Evolutionary conservation across 805 yeast species (phyloP), one percentile per base, ranked within the genome.

Genomic region (Yarrowia sp.): DNA sequence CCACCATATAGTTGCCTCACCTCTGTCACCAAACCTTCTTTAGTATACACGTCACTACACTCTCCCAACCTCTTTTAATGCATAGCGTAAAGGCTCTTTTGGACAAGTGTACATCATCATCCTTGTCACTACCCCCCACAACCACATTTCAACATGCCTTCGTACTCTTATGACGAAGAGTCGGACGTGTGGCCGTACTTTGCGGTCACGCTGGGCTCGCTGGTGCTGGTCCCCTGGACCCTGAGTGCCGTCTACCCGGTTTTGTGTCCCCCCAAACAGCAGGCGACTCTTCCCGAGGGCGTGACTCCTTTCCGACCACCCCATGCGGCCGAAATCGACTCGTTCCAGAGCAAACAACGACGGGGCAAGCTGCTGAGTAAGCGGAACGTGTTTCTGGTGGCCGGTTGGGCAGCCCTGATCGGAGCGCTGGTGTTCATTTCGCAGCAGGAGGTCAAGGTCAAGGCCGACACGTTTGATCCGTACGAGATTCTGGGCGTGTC

Each of bases 101-200:
- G 32, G 32, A 26, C 32, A 26, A 22, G 26, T 19, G n/a, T 46
- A 22, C 32, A 10, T 46, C 15, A 15, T 35, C 8, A 15, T 35
- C 8, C 16, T 12, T n/a, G n/a, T 19, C 26, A 12, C 36, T 5
- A 26, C 64, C 26, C 41, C 11, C 5, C 35, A 16, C 65, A 45
- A 56, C 38, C 3, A 32, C 42, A 40, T 43, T 5, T 7, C 10
- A 59, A 42, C 22, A 63, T 63, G 67, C 55, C 67, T 14, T 46
- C 88, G 74, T 90, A 89, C 78, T 86, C 87, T 50, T 92, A 92
- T 78, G 98, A 92, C 80, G 97, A 92, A 77, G 86, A 87, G 71
- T 88, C 93, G 63, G 95, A 91, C 74, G 91, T 95, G 1, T 92
- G 97, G 97, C 98, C 98, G 49, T 92, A 88, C 77, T 93, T 93